A percentile compares a stretch with the other conserved stretches of the same genome.
These are phyloP conservation scores for Globisporangium radiosum DNA, from an alignment of 352 stramenopile genomes.

Conservation along the genomic window DNA sequence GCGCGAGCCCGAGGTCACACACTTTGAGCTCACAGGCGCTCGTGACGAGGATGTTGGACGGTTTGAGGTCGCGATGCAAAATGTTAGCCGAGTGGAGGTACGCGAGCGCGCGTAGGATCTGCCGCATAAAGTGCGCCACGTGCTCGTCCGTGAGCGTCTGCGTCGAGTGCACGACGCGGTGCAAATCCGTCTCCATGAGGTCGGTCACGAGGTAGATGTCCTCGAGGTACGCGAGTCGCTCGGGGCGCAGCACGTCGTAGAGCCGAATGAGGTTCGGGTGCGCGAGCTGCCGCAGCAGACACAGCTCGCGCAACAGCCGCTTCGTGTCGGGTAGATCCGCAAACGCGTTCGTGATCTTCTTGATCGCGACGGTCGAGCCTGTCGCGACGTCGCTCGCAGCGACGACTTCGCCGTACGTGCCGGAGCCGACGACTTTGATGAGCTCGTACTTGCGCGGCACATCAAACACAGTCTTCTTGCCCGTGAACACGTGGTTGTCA, in stretches of 20 bases:
- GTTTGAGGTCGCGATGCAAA: conserved; percentile 96
- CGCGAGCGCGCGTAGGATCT: conserved; percentile 94
- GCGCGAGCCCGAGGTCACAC: conserved; percentile 93
- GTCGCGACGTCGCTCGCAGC: conserved; percentile 75
- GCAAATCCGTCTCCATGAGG: conserved; percentile 93
- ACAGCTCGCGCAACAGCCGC: conserved; percentile 94
- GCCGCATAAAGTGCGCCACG: conserved; percentile 94
- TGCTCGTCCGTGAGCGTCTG: conserved; percentile 90
- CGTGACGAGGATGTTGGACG: conserved; percentile 95
- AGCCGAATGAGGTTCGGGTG: conserved; percentile 93
- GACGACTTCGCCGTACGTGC: conserved; percentile 78
- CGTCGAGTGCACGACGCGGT: conserved; percentile 88
- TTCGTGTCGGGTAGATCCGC: conserved; percentile 71
- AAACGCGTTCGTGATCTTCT: conserved; percentile 90
- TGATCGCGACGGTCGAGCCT: conserved; percentile 90
- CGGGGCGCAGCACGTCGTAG: conserved; percentile 89
- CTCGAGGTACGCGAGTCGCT: conserved; percentile 90
- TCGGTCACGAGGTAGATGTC: conserved; percentile 96
- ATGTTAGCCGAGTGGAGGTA: conserved; percentile 97
- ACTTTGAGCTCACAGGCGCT: conserved; percentile 95
- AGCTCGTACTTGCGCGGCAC: conserved; percentile 75
- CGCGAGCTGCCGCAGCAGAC: conserved; percentile 77
- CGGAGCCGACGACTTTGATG: conserved; percentile 75
- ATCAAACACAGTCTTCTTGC: conserved; percentile 65
- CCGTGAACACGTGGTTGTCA: conserved; percentile 62